phyloP scores from a whole-genome alignment of 1,139 yeast genomes.

The Geotrichum citri-aurantii region DNA sequence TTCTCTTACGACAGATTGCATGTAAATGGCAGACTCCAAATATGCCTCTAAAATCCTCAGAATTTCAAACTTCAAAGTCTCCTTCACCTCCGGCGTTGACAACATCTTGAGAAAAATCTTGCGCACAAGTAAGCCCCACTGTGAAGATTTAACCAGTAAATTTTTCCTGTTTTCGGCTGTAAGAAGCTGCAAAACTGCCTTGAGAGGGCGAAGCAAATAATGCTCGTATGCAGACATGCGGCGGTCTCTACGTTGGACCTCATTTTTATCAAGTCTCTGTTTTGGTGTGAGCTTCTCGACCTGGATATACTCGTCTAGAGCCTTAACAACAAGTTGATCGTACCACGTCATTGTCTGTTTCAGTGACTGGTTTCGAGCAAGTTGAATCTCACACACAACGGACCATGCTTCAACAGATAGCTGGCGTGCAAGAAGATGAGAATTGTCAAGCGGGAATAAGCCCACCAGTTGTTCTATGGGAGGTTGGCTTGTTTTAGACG shows the following conservation, averaged over 20 bases:
- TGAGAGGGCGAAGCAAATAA: conserved; percentile 5
- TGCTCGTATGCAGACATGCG: conserved; percentile 9
- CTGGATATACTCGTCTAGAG: conserved; percentile 13
- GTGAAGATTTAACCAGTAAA: conserved; percentile 8
- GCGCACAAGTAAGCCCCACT: conserved; percentile 13
- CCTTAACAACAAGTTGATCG: conserved; percentile 12
- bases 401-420: conserved; percentile 15
- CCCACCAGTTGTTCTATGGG: conserved; percentile 16
- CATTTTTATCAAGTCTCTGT: neutral
- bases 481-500: conserved; percentile 14
- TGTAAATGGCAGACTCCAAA: conserved; percentile 2
- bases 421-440: conserved; percentile 14
- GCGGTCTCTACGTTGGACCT: conserved; percentile 3
- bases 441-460: conserved; percentile 9
- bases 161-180: neutral
- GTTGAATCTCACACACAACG: conserved; percentile 10
- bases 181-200: neutral
- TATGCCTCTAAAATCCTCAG: conserved; percentile 1
- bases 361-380: conserved; percentile 9
- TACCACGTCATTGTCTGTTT: conserved; percentile 14
- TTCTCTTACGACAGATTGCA: conserved; percentile 2
- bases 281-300: conserved; percentile 4
- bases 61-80: neutral
- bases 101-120: conserved; percentile 8
- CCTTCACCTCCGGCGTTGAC: neutral